Conservation (phyloP, 2,329 filamentous ascomycete species). For the Neurospora sp. region DNA sequence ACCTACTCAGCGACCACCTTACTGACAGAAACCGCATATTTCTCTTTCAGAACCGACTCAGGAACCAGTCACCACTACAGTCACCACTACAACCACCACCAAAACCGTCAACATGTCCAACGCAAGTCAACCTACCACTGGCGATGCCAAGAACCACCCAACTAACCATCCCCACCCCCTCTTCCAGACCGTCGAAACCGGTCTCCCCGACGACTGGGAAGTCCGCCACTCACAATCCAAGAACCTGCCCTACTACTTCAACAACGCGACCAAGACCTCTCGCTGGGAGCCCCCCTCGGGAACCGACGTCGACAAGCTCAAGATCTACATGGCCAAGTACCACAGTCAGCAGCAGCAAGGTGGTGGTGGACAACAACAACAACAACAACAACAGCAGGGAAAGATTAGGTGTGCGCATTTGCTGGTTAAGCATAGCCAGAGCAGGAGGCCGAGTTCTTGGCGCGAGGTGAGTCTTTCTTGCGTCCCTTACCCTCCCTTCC, state of each 20-base stretch:
- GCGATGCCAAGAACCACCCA: not conserved
- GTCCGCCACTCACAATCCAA: conserved; percentile 97
- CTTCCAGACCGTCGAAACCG: conserved; percentile 45
- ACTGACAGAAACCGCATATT: not conserved
- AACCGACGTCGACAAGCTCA: conserved; percentile 86
- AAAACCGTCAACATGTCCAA: not conserved
- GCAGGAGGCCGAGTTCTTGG: conserved; percentile 87
- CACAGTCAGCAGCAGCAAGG: conserved; percentile 48
- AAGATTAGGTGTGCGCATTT: conserved; percentile 93
- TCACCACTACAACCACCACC: not conserved
- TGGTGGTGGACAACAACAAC: conserved; percentile 18
- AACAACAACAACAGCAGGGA: conserved; percentile 36
- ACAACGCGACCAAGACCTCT: conserved; percentile 73
- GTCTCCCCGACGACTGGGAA: conserved; percentile 83
- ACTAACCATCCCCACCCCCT: not conserved
- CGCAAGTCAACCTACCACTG: not conserved
- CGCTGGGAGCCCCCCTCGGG: conserved; percentile 88
- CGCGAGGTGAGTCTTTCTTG: conserved; percentile 47
- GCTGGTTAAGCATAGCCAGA: conserved; percentile 85
- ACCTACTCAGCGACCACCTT: not conserved
- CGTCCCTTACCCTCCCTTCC: not conserved
- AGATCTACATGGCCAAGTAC: conserved; percentile 84
- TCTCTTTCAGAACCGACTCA: not conserved
- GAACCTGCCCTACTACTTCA: conserved; percentile 99
- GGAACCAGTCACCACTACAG: no score